Evolutionary conservation across 805 yeast species (phyloP), one percentile per base, ranked within the genome.

Genomic region (Wickerhamomyces xylosicus): DNA sequence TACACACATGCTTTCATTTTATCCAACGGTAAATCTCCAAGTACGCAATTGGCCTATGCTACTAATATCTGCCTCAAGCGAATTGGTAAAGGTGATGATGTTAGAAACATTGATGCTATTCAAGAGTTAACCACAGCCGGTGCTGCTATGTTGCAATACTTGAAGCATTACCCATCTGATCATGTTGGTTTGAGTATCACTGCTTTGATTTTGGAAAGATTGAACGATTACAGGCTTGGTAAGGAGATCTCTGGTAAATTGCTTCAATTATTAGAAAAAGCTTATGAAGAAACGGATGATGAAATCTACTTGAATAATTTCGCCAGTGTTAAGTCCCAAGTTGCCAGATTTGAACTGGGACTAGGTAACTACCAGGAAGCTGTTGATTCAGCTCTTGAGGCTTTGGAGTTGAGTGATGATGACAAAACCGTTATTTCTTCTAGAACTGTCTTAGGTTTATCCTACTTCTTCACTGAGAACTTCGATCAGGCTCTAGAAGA

Each of bases 1-100:
- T 79, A 79, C 50, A 79, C 84, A 1, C 97, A 92, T 58, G 84
- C 95, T 0, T 83, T 72, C 48, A 70, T 77, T 11, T 61, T 90
- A 36, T 77, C 96, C 2, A 79, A 79, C 52, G 95, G 95, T 2
- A 65, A 70, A 33, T 74, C 79, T 33, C 75, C 81, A 19, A 58
- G 77, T 31, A 78, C 92, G 0, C 85, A 83, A 56, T 54, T 85
- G 35, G 64, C 86, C 20, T 85, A 81, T 57, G 94, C 90, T 0
- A 58, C 71, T 35, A 71, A 73, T 35, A 64, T 81, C 39, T 57
- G 79, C 34, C 54, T 64, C 49, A 66, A 69, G 44, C 57, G 73
- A 36, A 63, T 69, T 25, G 65, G 68, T 3, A 49, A 58, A 4
- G 57, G 59, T 35, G 55, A 65, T 54, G 71, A 73, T 57, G 67